phyloP scores from a whole-genome alignment of 306 rosid genomes.

The Quercus gilva region DNA sequence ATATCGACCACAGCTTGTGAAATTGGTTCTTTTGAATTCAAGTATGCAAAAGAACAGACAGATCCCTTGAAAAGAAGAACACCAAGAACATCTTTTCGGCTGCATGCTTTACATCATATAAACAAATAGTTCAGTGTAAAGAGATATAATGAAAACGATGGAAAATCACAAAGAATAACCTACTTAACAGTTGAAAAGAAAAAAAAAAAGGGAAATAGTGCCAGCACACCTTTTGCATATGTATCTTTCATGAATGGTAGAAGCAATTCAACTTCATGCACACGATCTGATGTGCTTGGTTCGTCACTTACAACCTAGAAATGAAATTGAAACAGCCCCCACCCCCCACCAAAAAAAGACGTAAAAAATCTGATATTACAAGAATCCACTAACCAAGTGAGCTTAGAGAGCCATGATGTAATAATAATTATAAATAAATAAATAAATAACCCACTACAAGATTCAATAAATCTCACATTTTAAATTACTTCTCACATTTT shows the following conservation, averaged over 20 bases:
- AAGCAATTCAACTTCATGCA: conserved; percentile 80
- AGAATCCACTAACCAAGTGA: conserved; percentile 12
- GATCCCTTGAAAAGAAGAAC: conserved; percentile 64
- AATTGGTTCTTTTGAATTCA: conserved; percentile 70
- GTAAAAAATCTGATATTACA: conserved; percentile 7
- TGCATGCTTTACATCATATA: conserved; percentile 56
- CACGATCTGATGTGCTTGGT: conserved; percentile 46
- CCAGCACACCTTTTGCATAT: conserved; percentile 50
- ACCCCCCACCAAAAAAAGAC: background rate
- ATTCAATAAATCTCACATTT: background rate
- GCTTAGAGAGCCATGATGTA: background rate
- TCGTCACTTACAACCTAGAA: conserved; percentile 59
- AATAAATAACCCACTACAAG: background rate
- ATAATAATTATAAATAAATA: background rate
- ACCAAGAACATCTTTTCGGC: conserved; percentile 66
- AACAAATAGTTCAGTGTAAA: conserved; percentile 17
- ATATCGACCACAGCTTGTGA: conserved; percentile 72
- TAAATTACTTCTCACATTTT: background rate
- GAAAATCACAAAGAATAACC: conserved; percentile 3
- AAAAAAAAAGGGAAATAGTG: background rate
- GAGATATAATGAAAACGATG: conserved; percentile 9
- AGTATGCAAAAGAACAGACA: conserved; percentile 79
- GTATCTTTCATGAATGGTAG: conserved; percentile 51
- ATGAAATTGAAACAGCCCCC: conserved; percentile 2
- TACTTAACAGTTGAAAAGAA: background rate